Conservation (phyloP, 768 basidiomycete genomes). For the Naganishia vishniacii region DNA sequence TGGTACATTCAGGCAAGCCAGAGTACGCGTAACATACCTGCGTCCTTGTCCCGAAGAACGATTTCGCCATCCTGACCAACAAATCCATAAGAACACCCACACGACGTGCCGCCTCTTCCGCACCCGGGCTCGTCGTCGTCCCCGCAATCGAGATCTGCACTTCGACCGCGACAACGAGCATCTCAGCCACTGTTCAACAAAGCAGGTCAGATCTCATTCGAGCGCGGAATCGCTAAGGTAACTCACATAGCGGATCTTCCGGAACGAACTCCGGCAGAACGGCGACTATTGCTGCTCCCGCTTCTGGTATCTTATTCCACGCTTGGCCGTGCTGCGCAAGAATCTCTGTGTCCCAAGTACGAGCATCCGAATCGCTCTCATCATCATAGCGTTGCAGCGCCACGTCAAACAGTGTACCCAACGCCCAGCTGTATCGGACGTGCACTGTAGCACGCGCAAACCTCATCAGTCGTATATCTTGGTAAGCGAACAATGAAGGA, state of each 20-base stretch:
- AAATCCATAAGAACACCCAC: neutral
- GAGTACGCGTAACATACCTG: constrained; percentile 3
- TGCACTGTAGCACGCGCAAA: constrained; percentile 9
- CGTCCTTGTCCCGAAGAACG: neutral
- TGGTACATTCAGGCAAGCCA: neutral
- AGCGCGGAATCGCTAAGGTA: neutral
- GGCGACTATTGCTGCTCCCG: neutral
- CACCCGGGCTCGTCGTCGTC: neutral
- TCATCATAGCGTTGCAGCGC: neutral
- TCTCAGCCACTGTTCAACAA: neutral
- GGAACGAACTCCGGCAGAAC: constrained; percentile 16
- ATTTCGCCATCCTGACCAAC: constrained; percentile 3
- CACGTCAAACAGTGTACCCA: constrained; percentile 6
- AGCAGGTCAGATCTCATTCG: neutral
- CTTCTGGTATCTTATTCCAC: constrained; percentile 15
- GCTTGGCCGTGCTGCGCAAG: neutral
- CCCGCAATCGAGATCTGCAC: neutral
- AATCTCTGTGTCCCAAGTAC: neutral
- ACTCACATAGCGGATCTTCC: constrained; percentile 14
- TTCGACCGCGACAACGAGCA: constrained; percentile 5
- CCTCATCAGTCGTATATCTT: neutral
- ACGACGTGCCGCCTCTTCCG: neutral
- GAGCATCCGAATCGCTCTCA: neutral
- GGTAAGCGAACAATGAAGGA: neutral
- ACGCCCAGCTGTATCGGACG: constrained; percentile 13